Evolutionary conservation across 2,329 filamentous ascomycete species (phyloP), one percentile per base, ranked within the genome.

Genomic region (Sarocladium brachiariae): DNA sequence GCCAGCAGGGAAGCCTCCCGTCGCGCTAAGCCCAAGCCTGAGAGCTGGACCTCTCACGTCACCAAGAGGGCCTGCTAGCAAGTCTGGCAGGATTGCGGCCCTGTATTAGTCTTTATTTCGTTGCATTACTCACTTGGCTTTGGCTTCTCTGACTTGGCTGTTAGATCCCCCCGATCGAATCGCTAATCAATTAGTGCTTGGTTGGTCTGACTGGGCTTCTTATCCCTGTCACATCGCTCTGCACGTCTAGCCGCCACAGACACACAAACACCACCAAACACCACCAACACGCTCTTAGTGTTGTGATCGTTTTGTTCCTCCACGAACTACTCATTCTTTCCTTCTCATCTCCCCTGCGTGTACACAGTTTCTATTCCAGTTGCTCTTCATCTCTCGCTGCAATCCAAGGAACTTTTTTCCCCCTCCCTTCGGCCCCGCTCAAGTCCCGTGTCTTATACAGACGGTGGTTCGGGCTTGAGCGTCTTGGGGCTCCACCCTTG

Each of bases 381-480:
- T 31, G 11, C 37, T 38, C 3, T 9, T 24, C 34, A 27, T 50
- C 47, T 50, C 48, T 16, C 24, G 6, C 33, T 24, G 30, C 33
- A 23, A 38, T 11, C 33, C 24, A 30, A 41, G n/a, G n/a, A n/a
- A 4, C 34, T 16, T n/a, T 11, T 24, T 49, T 31, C 23, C 34
- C n/a, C 24, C 34, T 35, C 46, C 30, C 27, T 39, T 50, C 48
- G 33, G 48, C 48, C 31, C 24, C 33, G 33, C 24, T 27, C 18
- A 23, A 38, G 31, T 27, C 16, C 48, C 48, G 43, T 47, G 43
- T 50, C 34, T 50, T 31, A 47, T 23, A 38, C 33, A 47, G 43
- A 47, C 43, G 43, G 39, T 21, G 43, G 21, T 13, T 21, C 43
- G 25, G 43, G 43, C 43, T 24, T 47, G 25, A 19, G 43, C 27